Evolutionary conservation across 1,284 basidiomycete species (phyloP), one percentile per base, ranked within the genome.

Genomic region (Meripilus lineatus): DNA sequence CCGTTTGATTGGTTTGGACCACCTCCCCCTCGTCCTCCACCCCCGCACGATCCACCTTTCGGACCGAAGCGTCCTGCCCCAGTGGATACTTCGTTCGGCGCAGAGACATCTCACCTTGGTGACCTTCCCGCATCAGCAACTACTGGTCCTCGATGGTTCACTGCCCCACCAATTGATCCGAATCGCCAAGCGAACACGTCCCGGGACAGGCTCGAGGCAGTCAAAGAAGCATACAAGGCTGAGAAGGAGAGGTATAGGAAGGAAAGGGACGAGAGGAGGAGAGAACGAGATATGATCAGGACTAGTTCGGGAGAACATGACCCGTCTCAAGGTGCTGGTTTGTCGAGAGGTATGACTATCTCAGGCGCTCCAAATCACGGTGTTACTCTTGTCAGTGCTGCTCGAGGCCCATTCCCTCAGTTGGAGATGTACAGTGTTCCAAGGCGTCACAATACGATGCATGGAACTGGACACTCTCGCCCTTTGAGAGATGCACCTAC

Each of bases 211-310:
- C 72, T 87, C 4, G 79, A 84, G 54, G 75, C 68, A n/a, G 81
- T 83, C 0, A 89, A 84, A 54, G 66, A 69, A 32, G 61, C 65
- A 14, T 89, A 89, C 59, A 81, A 77, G 59, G 70, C 67, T 1
- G 74, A 81, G 62, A 89, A 88, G 56, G 81, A 84, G 51, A 68
- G 68, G 22, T 86, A 86, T 53, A 72, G 81, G 25, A 64, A 65
- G 50, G 74, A 79, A 44, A 66, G 77, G 32, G 79, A 79, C 50
- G 66, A 69, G 37, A 69, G 72, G 24, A 71, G 67, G 53, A 73
- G 66, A 44, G 66, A 68, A 49, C 67, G 66, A 49, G 66, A 67
- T 47, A 42, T 20, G 34, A 13, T 36, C 8, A 8, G 8, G 28
- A 30, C 28, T n/a, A 30, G n/a, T 10, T 30, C n/a, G 8, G 28